phyloP scores from a whole-genome alignment of 2,329 filamentous ascomycete genomes.

The Pseudogymnoascus sp. region DNA sequence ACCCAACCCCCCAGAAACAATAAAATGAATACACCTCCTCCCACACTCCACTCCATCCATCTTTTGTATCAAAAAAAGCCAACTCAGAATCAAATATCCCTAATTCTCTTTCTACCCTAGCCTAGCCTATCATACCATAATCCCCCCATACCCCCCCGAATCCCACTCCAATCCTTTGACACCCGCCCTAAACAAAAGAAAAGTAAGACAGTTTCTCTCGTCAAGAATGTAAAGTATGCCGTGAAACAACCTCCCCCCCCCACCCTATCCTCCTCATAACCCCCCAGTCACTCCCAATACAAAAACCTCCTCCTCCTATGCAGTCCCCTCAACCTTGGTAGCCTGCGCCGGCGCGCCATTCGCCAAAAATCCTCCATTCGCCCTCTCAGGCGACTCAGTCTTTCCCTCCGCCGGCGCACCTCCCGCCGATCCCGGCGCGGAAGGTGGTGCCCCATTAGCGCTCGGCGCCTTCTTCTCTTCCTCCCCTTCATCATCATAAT shows the following conservation, averaged over 20 bases:
- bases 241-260: background rate
- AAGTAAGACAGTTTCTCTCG: background rate
- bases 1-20: background rate
- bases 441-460: background rate
- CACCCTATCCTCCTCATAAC: background rate
- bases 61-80: background rate
- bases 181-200: background rate
- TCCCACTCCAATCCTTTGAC: background rate
- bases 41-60: background rate
- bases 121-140: background rate
- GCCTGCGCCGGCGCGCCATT: background rate
- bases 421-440: background rate
- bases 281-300: background rate
- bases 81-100: background rate
- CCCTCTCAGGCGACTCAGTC: background rate
- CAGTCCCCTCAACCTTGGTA: background rate
- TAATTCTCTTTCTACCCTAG: background rate
- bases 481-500: conserved; percentile 91
- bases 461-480: conserved; percentile 56
- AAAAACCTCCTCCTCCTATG: background rate
- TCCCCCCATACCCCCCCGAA: background rate
- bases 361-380: background rate
- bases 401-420: background rate
- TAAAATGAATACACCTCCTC: background rate
- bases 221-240: background rate